phyloP scores from a whole-genome alignment of 306 rosid species.

The Cicer judaicum region DNA sequence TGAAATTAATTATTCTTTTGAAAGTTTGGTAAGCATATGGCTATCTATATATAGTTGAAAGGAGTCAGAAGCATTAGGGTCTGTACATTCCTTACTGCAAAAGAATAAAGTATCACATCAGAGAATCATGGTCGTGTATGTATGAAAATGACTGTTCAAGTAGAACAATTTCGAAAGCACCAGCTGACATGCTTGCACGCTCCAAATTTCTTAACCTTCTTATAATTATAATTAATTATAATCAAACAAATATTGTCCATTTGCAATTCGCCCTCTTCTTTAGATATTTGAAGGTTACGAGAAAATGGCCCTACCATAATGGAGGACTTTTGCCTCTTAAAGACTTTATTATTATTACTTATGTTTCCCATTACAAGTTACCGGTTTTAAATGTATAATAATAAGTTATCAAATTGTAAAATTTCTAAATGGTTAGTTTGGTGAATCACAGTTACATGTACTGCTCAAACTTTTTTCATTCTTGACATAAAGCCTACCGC shows the following conservation, averaged over 20 bases:
- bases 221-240: too few species aligned
- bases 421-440: too few species aligned
- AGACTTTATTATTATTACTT: constrained; percentile 57
- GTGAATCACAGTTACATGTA: too few species aligned
- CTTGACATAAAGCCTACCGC: too few species aligned
- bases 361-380: constrained; percentile 58
- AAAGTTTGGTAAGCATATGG: too few species aligned
- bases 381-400: neutral
- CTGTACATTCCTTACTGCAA: constrained; percentile 47
- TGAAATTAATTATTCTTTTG: too few species aligned
- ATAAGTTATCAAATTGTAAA: too few species aligned
- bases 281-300: too few species aligned
- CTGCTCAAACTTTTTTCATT: too few species aligned
- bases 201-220: too few species aligned
- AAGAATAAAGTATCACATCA: constrained; percentile 49
- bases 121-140: constrained; percentile 42
- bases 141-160: constrained; percentile 49
- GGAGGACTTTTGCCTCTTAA: constrained; percentile 42
- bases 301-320: neutral
- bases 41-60: neutral
- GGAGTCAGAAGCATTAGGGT: constrained; percentile 4
- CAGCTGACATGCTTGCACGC: constrained; percentile 40
- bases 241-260: too few species aligned
- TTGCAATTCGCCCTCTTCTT: too few species aligned
- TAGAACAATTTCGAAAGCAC: neutral